Percentiles rank a stretch among this genome's conserved stretches.
Evolutionary conservation across 768 basidiomycete genomes (phyloP).

Genomic region (Lactarius pseudohatsudake): DNA sequence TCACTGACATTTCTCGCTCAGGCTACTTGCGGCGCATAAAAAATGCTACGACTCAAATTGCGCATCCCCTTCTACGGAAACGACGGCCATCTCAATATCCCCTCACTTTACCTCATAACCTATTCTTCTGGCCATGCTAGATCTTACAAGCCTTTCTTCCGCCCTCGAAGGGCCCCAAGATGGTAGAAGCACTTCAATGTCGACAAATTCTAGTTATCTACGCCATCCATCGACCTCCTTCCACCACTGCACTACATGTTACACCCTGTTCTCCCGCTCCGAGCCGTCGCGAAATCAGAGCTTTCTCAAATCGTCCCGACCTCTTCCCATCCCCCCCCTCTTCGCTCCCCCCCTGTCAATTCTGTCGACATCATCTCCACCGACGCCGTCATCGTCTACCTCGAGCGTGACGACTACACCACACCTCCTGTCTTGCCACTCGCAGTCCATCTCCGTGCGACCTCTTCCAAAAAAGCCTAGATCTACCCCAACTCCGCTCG

Average conservation of each 20-base stretch:
- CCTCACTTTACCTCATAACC: background rate
- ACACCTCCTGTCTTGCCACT: background rate
- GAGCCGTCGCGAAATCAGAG: conserved; percentile 5
- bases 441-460: conserved; percentile 8
- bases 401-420: background rate
- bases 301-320: background rate
- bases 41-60: background rate
- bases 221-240: background rate
- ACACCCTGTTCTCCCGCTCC: background rate
- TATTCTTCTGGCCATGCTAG: background rate
- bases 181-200: background rate
- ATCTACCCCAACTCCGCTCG: background rate
- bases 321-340: conserved; percentile 15
- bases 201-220: background rate
- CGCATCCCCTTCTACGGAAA: background rate
- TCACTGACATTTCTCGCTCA: background rate
- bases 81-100: background rate
- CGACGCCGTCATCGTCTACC: background rate
- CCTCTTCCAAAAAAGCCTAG: conserved; percentile 25
- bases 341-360: background rate
- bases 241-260: background rate
- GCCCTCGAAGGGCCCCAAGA: background rate
- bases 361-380: background rate
- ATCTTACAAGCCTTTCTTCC: background rate
- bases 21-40: background rate